Evolutionary conservation across 1,284 basidiomycete species (phyloP), one percentile per base, ranked within the genome.

Genomic region (Austroboletus olivaceoglutinosus): DNA sequence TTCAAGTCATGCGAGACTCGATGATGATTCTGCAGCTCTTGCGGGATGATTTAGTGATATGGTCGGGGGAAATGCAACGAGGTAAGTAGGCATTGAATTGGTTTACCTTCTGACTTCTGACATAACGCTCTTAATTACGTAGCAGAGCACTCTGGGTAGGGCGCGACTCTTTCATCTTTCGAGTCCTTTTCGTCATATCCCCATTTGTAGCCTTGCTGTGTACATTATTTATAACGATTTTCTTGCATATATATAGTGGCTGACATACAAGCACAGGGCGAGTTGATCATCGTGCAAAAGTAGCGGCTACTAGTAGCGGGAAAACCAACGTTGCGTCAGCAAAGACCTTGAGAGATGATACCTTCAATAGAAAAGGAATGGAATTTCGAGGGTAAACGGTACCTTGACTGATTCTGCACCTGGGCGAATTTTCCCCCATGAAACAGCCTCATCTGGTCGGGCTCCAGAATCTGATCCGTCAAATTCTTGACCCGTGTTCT

Each of bases 401-500:
- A 92, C 94, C 80, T 99, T 99, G 51, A 99, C 91, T 27, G 90
- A 82, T 70, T 97, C 86, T 1, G 96, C 88, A 12, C 87, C 89
- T 25, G 89, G 88, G 43, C 93, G 84, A 58, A 99, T 98, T 76
- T 99, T 99, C 5, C 96, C 97, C 96, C 96, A 99, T n/a, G 92
- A 96, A 19, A 99, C 85, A 4, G 96, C 97, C 70, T 99, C 96
- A 64, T 99, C 97, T 16, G 97, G 97, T 51, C 93, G 78, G 16
- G 97, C 97, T 12, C 96, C 97, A 12, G 94, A 95, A 70, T 99
- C 96, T 5, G 94, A 97, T 1, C 96, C 96, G 66, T 99, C 97
- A 62, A 98, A 99, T 74, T 99, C 96, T 74, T 99, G 96, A 0
- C 96, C 96, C 0, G 96, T 99, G 67, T 99, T 99, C 88, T 91